Evolutionary conservation across 2,329 filamentous ascomycete species (phyloP), one percentile per base, ranked within the genome.

Genomic region (Cladorrhinum sp.): DNA sequence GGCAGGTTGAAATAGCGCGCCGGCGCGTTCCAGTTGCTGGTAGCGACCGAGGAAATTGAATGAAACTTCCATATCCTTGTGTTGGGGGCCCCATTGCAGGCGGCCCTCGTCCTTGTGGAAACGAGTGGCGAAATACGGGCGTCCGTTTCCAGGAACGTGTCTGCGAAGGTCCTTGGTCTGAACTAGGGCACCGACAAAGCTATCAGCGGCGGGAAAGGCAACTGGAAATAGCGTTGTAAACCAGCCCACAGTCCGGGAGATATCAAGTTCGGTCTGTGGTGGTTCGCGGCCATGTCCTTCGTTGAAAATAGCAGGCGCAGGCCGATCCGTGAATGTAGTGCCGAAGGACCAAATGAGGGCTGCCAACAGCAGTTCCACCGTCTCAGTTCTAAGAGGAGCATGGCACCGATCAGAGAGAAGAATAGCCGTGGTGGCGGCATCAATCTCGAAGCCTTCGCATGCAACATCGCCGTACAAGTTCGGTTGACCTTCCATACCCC

Each of bases 41-140:
- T 75, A 75, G 55, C 76, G 70, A 9, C 78, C 79, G 0, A 76
- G 70, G 60, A 79, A 83, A 65, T 83, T 82, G 70, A 83, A 81
- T 0, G 78, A 68, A 1, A 83, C 62, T 64, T 83, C 81, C 62
- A 78, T 74, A 0, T 71, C 67, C n/a, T 66, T 67, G 62, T 80
- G 74, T 1, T 70, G 61, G 0, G 62, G 57, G 57, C 50, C 72
- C 62, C 13, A 64, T 41, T 38, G 8, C 22, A 54, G 27, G 3
- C 29, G 64, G 1, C 72, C 72, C 1, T 68, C 66, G 22, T 66
- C 58, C 36, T 64, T 73, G 52, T 74, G 67, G 55, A 72, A 71
- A 4, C 71, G 69, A 2, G 69, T 68, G 0, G 74, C 71, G 62
- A 79, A 78, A 62, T 77, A 78, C 0, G 71, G 67, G 36, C 69